Conservation (phyloP, 345 rosid genomes). For the Lepidium sativum region DNA sequence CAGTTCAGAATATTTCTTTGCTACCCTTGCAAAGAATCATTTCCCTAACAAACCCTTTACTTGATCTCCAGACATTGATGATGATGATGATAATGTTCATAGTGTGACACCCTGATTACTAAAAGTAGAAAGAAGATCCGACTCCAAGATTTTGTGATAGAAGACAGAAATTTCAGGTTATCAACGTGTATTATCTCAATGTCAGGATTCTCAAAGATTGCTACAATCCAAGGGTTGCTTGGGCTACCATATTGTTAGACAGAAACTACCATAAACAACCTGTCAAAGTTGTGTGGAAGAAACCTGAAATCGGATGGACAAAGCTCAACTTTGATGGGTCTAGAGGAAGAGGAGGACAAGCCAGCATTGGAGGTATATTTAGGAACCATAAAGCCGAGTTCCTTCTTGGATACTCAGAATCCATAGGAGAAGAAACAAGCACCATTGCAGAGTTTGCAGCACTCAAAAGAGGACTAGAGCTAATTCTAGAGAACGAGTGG, state of each 20-base stretch:
- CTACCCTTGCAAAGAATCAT: slow-evolving; percentile 18
- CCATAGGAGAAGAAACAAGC: slow-evolving; percentile 63
- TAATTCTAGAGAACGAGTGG: slow-evolving; percentile 74
- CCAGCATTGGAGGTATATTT: slow-evolving; percentile 81
- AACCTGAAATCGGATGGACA: slow-evolving; percentile 62
- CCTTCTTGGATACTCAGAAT: slow-evolving; percentile 68
- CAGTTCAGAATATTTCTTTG: slow-evolving; percentile 16
- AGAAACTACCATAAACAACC: slow-evolving; percentile 43
- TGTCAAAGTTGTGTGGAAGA: slow-evolving; percentile 70
- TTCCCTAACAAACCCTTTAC: neutral
- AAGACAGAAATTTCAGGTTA: neutral
- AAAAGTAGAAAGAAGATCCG: neutral
- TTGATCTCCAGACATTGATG: neutral
- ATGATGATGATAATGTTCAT: neutral
- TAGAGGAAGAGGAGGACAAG: slow-evolving; percentile 35
- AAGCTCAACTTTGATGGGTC: slow-evolving; percentile 88
- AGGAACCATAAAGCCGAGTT: slow-evolving; percentile 76
- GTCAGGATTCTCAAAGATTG: slow-evolving; percentile 32
- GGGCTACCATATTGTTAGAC: slow-evolving; percentile 14
- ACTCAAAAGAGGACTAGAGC: slow-evolving; percentile 62
- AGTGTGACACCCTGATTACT: neutral
- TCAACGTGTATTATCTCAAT: slow-evolving; percentile 2
- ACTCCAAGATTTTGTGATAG: neutral
- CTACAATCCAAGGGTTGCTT: slow-evolving; percentile 28
- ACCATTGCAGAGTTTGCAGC: slow-evolving; percentile 66